Conservation (phyloP, 2,329 filamentous ascomycete genomes). For the Cercospora sesami region DNA sequence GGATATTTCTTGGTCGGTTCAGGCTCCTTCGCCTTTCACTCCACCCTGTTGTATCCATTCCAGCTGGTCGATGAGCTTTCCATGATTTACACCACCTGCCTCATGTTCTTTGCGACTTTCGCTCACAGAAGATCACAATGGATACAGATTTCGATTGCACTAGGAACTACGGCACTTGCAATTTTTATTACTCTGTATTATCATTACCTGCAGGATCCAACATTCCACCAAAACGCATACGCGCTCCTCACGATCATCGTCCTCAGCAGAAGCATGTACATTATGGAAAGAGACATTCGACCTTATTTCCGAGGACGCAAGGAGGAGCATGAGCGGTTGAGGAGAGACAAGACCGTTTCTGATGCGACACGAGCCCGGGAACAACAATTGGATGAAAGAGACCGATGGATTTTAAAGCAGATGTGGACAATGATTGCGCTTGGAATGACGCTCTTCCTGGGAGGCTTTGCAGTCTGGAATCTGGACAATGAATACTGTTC, state of each 20-base stretch:
- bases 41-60: constrained; percentile 65
- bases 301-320: constrained; percentile 53
- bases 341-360: constrained; percentile 25
- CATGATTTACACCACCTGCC: constrained; percentile 71
- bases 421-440: constrained; percentile 76
- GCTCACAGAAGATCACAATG: constrained; percentile 61
- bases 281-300: constrained; percentile 69
- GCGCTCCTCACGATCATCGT: constrained; percentile 69
- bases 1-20: constrained; percentile 61
- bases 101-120: constrained; percentile 74
- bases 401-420: constrained; percentile 58
- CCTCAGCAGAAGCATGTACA: constrained; percentile 71
- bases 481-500: constrained; percentile 76
- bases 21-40: constrained; percentile 64
- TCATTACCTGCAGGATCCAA: constrained; percentile 76
- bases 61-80: constrained; percentile 69
- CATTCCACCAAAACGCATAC: constrained; percentile 80
- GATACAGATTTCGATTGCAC: constrained; percentile 57
- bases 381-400: constrained; percentile 55
- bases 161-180: constrained; percentile 55
- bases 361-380: constrained; percentile 41
- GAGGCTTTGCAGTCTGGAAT: constrained; percentile 75
- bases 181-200: constrained; percentile 76
- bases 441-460: constrained; percentile 70
- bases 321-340: constrained; percentile 40